These are phyloP conservation scores for Podospora australis DNA, from an alignment of 495 filamentous ascomycete species.

Conservation along the genomic window DNA sequence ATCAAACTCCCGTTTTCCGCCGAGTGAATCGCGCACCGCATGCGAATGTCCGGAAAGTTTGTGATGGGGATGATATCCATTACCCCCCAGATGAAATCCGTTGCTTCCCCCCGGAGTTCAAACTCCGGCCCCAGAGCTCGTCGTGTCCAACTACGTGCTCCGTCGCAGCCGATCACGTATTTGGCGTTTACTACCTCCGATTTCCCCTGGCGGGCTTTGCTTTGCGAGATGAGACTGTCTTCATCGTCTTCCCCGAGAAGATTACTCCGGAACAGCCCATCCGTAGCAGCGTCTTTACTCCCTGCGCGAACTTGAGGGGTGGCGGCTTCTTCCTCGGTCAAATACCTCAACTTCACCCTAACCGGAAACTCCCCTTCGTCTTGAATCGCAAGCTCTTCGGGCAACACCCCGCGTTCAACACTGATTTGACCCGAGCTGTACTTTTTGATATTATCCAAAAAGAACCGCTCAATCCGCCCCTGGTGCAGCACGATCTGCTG, in stretches of 20 bases:
- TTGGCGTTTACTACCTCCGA: conserved; percentile 46
- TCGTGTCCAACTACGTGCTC: conserved; percentile 57
- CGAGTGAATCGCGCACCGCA: conserved; percentile 63
- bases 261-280: conserved; percentile 46
- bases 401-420: conserved; percentile 48
- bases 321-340: conserved; percentile 41
- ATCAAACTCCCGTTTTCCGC: conserved; percentile 60
- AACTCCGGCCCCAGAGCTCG: conserved; percentile 43
- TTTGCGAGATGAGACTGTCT: conserved; percentile 38
- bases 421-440: conserved; percentile 36
- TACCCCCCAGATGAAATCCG: conserved; percentile 61
- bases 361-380: conserved; percentile 48
- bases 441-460: conserved; percentile 44
- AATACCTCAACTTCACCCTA: conserved; percentile 39
- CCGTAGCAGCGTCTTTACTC: conserved; percentile 22
- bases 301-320: conserved; percentile 30
- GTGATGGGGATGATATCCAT: conserved; percentile 63
- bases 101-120: conserved; percentile 52
- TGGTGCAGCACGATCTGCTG: conserved; percentile 51
- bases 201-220: conserved; percentile 32
- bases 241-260: conserved; percentile 49
- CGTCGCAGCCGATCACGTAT: conserved; percentile 65
- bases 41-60: conserved; percentile 67
- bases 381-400: conserved; percentile 42
- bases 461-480: conserved; percentile 51